Percentiles rank a stretch among this genome's conserved stretches.
Conservation (phyloP, 192 early-diverging fungal species). For the Backusella macrospora region DNA sequence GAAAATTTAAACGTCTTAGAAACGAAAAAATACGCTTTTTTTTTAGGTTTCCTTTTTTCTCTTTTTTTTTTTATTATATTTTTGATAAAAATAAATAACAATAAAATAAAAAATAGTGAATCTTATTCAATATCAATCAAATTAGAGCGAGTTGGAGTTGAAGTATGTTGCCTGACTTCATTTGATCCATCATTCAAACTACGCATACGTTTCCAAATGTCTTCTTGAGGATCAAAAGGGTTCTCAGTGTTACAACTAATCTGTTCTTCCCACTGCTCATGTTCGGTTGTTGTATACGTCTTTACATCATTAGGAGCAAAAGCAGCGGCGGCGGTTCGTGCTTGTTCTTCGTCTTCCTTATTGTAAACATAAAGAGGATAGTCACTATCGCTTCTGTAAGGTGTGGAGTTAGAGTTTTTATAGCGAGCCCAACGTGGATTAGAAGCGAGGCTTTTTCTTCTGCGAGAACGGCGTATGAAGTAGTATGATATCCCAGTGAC, state of each 20-base stretch:
- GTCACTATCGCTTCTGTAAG: constrained; percentile 16
- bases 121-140: constrained; percentile 5
- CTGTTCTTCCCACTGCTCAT: constrained; percentile 31
- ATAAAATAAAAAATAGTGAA: background rate
- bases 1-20: background rate
- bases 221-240: constrained; percentile 12
- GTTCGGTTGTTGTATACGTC: constrained; percentile 36
- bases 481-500: constrained; percentile 14
- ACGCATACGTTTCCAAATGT: constrained; percentile 32
- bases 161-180: background rate
- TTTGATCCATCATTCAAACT: constrained; percentile 21
- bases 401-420: background rate
- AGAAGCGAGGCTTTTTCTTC: constrained; percentile 16
- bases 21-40: background rate
- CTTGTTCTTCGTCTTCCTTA: constrained; percentile 15
- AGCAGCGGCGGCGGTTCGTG: background rate
- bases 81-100: background rate
- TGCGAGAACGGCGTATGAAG: constrained; percentile 9
- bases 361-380: constrained; percentile 31
- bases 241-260: constrained; percentile 10
- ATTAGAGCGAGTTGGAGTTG: background rate
- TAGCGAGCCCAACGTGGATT: constrained; percentile 34
- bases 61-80: background rate
- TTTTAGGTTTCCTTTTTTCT: background rate
- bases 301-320: constrained; percentile 21